Evolutionary conservation across 257 asterid genomes (phyloP).

Genomic region (Sherardia arvensis): DNA sequence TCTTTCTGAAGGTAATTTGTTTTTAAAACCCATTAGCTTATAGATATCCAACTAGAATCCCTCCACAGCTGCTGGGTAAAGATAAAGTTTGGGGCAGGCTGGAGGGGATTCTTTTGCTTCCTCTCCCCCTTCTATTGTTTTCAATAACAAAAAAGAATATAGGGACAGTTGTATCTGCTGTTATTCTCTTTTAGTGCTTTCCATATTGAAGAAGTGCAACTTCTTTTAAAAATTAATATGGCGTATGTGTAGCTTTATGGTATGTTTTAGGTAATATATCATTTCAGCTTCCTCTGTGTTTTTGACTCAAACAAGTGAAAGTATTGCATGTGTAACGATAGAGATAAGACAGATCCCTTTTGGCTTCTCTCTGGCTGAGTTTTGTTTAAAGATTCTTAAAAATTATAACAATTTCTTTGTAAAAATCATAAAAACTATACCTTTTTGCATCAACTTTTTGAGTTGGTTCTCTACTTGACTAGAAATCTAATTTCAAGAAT

Average conservation of each 20-base stretch:
- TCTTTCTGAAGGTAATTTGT: slow-evolving; percentile 62
- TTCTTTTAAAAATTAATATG: too few species aligned
- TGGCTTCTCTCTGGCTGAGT: too few species aligned
- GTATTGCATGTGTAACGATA: too few species aligned
- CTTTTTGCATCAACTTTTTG: background rate
- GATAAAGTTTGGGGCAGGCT: background rate
- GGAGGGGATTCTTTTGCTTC: background rate
- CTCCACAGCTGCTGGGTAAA: background rate
- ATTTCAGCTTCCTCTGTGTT: background rate
- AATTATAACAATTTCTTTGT: too few species aligned
- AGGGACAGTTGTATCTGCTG: background rate
- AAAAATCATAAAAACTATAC: too few species aligned
- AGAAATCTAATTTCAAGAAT: slow-evolving; percentile 20
- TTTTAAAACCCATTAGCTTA: slow-evolving; percentile 11
- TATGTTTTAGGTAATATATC: background rate
- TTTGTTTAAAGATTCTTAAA: too few species aligned
- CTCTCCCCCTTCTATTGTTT: background rate
- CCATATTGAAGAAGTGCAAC: background rate
- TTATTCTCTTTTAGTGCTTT: background rate
- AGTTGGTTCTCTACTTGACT: slow-evolving; percentile 6
- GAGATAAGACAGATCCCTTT: too few species aligned
- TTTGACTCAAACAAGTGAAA: background rate
- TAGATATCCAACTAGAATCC: background rate
- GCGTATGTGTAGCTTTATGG: background rate
- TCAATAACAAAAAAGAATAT: background rate